Conservation (phyloP, 1,284 basidiomycete species). For the Cerioporus squamosus region DNA sequence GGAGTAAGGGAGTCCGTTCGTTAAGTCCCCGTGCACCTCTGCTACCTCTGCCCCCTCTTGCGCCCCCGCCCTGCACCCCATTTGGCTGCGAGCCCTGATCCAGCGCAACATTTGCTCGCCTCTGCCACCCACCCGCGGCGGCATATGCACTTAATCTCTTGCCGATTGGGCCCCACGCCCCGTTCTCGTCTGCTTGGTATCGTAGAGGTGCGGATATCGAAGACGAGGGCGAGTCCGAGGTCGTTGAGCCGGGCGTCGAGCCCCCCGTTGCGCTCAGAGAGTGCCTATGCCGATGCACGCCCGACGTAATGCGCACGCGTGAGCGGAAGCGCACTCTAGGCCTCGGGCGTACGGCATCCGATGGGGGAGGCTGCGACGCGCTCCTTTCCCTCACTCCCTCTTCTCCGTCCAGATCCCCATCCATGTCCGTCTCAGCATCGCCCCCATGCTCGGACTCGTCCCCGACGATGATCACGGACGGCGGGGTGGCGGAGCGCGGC, state of each 20-base stretch:
- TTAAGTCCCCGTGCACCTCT: constrained; percentile 13
- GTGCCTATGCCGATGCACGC: constrained; percentile 40
- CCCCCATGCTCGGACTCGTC: constrained; percentile 23
- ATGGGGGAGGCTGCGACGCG: constrained; percentile 17
- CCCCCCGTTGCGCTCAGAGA: constrained; percentile 15
- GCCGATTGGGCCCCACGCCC: constrained; percentile 62
- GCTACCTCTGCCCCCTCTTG: constrained; percentile 10
- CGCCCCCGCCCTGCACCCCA: background rate
- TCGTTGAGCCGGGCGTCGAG: constrained; percentile 43
- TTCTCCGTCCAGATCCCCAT: constrained; percentile 20
- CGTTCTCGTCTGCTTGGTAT: constrained; percentile 53
- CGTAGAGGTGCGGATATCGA: constrained; percentile 76
- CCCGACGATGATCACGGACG: constrained; percentile 32
- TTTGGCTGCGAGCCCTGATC: constrained; percentile 1
- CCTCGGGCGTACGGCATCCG: constrained; percentile 21
- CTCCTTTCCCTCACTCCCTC: constrained; percentile 9
- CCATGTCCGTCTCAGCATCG: constrained; percentile 23
- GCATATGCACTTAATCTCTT: constrained; percentile 50
- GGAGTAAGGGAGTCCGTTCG: constrained; percentile 40
- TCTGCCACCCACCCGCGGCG: constrained; percentile 31
- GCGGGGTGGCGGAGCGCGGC: constrained; percentile 33
- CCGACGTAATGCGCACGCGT: constrained; percentile 58
- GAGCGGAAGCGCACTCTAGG: constrained; percentile 57
- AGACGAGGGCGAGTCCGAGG: constrained; percentile 66
- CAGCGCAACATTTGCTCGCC: constrained; percentile 16